A percentile compares a stretch with the other conserved stretches of the same genome.
Conservation (phyloP, 257 asterid species). For the Leonotis leonurus region DNA sequence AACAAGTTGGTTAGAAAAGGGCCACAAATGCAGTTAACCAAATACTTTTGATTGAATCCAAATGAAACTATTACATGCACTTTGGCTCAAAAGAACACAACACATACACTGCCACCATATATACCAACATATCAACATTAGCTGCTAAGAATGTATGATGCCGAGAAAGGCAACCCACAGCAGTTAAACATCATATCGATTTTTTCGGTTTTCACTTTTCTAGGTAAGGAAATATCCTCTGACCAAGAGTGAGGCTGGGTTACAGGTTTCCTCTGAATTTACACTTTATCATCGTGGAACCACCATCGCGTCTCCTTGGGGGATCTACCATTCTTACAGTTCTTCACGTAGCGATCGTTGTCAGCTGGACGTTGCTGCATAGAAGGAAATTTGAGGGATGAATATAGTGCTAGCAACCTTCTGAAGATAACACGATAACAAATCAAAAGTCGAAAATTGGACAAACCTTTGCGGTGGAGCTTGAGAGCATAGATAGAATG, state of each 20-base stretch:
- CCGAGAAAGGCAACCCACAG: slow-evolving; percentile 23
- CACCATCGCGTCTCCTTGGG: slow-evolving; percentile 99
- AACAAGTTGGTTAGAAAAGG: background rate
- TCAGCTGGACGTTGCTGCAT: slow-evolving; percentile 92
- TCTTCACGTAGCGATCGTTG: slow-evolving; percentile 95
- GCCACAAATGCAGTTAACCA: background rate
- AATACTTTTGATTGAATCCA: background rate
- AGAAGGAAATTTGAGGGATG: background rate
- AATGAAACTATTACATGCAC: background rate
- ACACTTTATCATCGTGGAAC: slow-evolving; percentile 99
- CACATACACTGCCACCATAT: background rate
- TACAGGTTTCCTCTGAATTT: slow-evolving; percentile 24
- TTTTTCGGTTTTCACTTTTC: background rate
- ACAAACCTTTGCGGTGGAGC: slow-evolving; percentile 83
- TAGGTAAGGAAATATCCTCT: slow-evolving; percentile 20
- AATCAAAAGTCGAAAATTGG: background rate
- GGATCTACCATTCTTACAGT: slow-evolving; percentile 83
- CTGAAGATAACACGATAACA: background rate
- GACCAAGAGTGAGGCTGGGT: slow-evolving; percentile 16
- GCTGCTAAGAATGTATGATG: slow-evolving; percentile 16
- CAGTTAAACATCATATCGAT: slow-evolving; percentile 6
- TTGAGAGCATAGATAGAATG: slow-evolving; percentile 95
- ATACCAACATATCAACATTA: slow-evolving; percentile 14
- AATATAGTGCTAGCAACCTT: background rate
- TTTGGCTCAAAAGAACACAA: background rate